Evolutionary conservation across 164 flowering plant species (phyloP).

Genomic region (Liriodendron chinense): DNA sequence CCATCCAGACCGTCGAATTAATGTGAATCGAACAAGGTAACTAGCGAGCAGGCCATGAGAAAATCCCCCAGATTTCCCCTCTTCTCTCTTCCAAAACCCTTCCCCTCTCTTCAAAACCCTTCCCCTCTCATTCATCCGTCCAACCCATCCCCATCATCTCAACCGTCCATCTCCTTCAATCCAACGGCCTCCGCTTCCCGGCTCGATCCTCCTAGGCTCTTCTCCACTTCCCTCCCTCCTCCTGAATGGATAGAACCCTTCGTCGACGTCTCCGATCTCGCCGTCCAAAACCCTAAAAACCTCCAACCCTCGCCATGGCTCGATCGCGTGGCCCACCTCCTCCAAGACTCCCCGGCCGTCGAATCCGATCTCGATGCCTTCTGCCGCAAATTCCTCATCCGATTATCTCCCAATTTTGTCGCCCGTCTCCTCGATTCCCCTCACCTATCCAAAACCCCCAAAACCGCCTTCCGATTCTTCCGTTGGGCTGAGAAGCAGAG

Average conservation of each 20-base stretch:
- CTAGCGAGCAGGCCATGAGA: neutral
- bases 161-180: neutral
- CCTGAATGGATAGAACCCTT: conserved; percentile 88
- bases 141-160: neutral
- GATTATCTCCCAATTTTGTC: conserved; percentile 67
- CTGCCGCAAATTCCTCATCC: conserved; percentile 57
- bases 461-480: conserved; percentile 57
- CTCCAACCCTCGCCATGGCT: conserved; percentile 75
- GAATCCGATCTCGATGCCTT: conserved; percentile 50
- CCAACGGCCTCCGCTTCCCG: neutral
- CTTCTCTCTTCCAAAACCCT: neutral
- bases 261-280: conserved; percentile 54
- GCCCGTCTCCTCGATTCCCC: conserved; percentile 41
- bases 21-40: no score
- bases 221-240: conserved; percentile 56
- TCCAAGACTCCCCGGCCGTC: conserved; percentile 43
- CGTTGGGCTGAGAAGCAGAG: conserved; percentile 72
- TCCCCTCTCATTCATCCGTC: neutral
- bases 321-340: conserved; percentile 41
- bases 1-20: no score
- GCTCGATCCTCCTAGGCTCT: conserved; percentile 20
- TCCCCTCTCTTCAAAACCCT: neutral
- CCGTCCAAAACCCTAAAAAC: conserved; percentile 20
- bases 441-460: conserved; percentile 28
- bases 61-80: neutral